phyloP scores from a whole-genome alignment of 2,329 filamentous ascomycete genomes.

The Colletotrichum sp. region DNA sequence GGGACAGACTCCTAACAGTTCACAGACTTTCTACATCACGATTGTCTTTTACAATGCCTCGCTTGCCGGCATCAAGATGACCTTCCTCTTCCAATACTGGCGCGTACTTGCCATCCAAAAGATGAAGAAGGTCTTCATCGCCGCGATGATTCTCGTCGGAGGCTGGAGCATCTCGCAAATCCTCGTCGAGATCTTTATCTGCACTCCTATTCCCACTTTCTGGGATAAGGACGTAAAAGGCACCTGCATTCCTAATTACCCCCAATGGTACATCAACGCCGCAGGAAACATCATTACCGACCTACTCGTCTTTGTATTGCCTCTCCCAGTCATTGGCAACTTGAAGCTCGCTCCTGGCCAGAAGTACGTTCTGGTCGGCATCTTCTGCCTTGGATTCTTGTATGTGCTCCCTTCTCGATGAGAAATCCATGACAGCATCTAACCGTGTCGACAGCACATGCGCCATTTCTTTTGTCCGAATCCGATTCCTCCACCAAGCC shows the following conservation, averaged over 20 bases:
- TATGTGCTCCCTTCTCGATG: not conserved
- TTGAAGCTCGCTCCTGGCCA: constrained; percentile 16
- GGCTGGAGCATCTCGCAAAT: constrained; percentile 31
- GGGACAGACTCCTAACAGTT: not conserved
- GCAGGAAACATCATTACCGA: constrained; percentile 25
- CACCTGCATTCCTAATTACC: constrained; percentile 25
- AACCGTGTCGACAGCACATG: constrained; percentile 16
- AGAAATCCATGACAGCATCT: not conserved
- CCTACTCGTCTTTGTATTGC: constrained; percentile 21
- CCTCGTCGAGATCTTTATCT: constrained; percentile 28
- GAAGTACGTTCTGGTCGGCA: constrained; percentile 26
- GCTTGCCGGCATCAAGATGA: constrained; percentile 35
- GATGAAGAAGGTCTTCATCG: constrained; percentile 29
- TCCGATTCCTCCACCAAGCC: constrained; percentile 23
- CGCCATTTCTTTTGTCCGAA: constrained; percentile 27
- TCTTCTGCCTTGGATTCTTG: constrained; percentile 26
- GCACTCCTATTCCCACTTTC: constrained; percentile 28
- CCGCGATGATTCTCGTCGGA: constrained; percentile 28
- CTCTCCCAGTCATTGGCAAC: constrained; percentile 19
- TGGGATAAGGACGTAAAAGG: constrained; percentile 28
- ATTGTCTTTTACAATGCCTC: constrained; percentile 35
- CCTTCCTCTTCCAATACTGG: constrained; percentile 41
- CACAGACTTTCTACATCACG: constrained; percentile 32
- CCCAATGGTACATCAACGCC: constrained; percentile 28
- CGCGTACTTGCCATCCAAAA: constrained; percentile 34